Evolutionary conservation across 2,329 filamentous ascomycete genomes (phyloP).

Genomic region (Pseudogymnoascus sp.): DNA sequence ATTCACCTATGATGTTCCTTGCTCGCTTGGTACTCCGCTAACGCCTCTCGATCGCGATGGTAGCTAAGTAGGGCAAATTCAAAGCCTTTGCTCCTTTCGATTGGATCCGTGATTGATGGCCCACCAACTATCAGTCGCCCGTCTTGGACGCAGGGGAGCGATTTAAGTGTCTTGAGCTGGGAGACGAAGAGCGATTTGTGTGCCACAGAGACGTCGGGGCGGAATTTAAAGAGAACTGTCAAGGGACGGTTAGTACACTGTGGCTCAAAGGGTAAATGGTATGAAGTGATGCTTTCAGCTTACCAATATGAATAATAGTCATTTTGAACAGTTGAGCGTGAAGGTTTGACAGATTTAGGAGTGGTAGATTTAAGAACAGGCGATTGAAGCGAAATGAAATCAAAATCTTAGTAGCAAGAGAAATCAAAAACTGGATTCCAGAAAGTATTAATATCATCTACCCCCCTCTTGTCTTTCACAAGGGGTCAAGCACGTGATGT

Average conservation of each 20-base stretch:
- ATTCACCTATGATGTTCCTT: slow-evolving; percentile 14
- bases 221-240: slow-evolving; percentile 19
- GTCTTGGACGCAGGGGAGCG: slow-evolving; percentile 15
- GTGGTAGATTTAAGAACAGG: neutral
- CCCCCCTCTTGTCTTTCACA: too few relatives aligned
- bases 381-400: neutral
- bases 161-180: slow-evolving; percentile 14
- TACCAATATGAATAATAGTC: slow-evolving; percentile 20
- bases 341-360: neutral
- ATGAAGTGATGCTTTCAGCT: neutral
- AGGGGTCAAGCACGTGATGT: neutral
- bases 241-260: neutral
- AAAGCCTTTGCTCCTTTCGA: slow-evolving; percentile 17
- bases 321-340: slow-evolving; percentile 11
- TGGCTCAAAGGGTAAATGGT: neutral
- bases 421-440: neutral
- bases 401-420: neutral
- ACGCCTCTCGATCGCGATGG: slow-evolving; percentile 13
- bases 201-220: slow-evolving; percentile 7
- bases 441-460: neutral
- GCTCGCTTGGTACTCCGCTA: slow-evolving; percentile 19
- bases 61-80: slow-evolving; percentile 19
- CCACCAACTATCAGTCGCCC: slow-evolving; percentile 17
- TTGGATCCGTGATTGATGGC: slow-evolving; percentile 17
- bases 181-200: slow-evolving; percentile 16